Evolutionary conservation across 768 basidiomycete species (phyloP).

Genomic region (Sarcodon aspratus): DNA sequence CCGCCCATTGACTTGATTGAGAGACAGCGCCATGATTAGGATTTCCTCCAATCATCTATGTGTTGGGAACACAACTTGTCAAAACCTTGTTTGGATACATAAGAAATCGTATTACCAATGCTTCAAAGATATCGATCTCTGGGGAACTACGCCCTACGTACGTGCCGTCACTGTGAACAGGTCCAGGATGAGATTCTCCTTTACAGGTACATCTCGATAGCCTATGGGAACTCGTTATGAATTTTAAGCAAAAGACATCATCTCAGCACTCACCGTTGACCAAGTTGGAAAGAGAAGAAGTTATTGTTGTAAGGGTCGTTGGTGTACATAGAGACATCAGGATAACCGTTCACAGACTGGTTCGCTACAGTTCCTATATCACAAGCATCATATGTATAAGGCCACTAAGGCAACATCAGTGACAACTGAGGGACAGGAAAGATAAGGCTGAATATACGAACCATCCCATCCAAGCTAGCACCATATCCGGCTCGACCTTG

Average conservation of each 20-base stretch:
- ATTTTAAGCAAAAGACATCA: not conserved
- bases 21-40: conserved; percentile 50
- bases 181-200: conserved; percentile 38
- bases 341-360: conserved; percentile 65
- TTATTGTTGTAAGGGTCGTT: conserved; percentile 40
- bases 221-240: conserved; percentile 11
- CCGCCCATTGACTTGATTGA: conserved; percentile 76
- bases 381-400: conserved; percentile 75
- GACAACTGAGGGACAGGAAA: not conserved
- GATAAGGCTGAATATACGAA: conserved; percentile 24
- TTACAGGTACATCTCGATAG: conserved; percentile 37
- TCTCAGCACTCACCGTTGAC: conserved; percentile 65
- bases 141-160: conserved; percentile 58
- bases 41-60: conserved; percentile 10
- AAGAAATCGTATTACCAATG: conserved; percentile 19
- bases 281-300: conserved; percentile 56
- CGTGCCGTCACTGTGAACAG: conserved; percentile 37
- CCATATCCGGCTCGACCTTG: conserved; percentile 85
- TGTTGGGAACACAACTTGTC: conserved; percentile 21
- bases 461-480: conserved; percentile 75
- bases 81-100: not conserved
- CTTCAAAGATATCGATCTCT: conserved; percentile 65
- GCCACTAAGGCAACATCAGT: conserved; percentile 40
- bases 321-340: conserved; percentile 44
- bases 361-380: conserved; percentile 50